phyloP scores from a whole-genome alignment of 2,329 filamentous ascomycete species.

The Canariomyces notabilis region DNA sequence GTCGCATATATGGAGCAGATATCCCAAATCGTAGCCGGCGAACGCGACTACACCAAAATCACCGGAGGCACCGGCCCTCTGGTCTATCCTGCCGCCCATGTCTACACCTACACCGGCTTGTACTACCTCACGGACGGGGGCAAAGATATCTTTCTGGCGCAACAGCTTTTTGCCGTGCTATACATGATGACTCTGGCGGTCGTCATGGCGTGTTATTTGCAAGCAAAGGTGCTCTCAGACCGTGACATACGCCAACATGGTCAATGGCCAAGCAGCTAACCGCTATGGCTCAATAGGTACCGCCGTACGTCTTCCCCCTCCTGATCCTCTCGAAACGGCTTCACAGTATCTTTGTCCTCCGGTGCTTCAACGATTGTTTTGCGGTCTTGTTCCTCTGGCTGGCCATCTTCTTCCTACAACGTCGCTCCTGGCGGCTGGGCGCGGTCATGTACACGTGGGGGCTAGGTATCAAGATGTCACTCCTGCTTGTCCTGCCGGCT shows the following conservation, averaged over 20 bases:
- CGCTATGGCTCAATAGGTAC: constrained; percentile 48
- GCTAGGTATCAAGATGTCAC: constrained; percentile 90
- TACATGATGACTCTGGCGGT: constrained; percentile 72
- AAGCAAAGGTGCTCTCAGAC: constrained; percentile 53
- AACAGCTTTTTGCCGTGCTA: constrained; percentile 73
- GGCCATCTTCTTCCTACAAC: constrained; percentile 74
- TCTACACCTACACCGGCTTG: constrained; percentile 81
- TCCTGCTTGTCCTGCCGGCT: constrained; percentile 77
- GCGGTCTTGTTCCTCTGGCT: constrained; percentile 78
- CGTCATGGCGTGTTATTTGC: constrained; percentile 77
- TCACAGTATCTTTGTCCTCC: constrained; percentile 87
- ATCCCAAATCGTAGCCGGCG: constrained; percentile 70
- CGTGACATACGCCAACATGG: neutral
- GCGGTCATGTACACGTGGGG: constrained; percentile 70
- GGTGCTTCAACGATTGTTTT: constrained; percentile 94
- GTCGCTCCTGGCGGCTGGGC: constrained; percentile 66
- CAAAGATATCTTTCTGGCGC: constrained; percentile 70
- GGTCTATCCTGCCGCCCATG: constrained; percentile 90
- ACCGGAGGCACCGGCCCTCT: constrained; percentile 85
- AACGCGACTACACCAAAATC: constrained; percentile 83
- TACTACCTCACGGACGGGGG: constrained; percentile 75
- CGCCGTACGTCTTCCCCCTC: constrained; percentile 81
- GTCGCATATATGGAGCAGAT: constrained; percentile 94
- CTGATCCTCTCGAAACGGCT: constrained; percentile 85
- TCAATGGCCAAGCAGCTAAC: neutral